Conservation (phyloP, 139 green algal genomes). For the Auxenochlorella protothecoides region DNA sequence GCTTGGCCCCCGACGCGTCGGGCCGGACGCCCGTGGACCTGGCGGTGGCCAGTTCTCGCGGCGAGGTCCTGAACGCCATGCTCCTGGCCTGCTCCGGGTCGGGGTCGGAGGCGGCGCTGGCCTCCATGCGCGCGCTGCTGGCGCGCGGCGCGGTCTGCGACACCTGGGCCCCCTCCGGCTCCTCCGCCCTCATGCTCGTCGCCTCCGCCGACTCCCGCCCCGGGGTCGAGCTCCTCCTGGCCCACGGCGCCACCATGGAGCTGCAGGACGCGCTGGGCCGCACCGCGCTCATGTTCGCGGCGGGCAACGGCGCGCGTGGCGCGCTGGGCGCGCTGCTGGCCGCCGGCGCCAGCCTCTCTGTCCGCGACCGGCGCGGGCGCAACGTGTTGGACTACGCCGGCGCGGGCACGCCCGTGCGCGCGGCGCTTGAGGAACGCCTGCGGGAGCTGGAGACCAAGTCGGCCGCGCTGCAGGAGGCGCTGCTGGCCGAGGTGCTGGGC, state of each 20-base stretch:
- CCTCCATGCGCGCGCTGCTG: constrained; percentile 45
- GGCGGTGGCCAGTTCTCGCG: constrained; percentile 33
- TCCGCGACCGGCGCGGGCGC: constrained; percentile 20
- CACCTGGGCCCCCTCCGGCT: constrained; percentile 41
- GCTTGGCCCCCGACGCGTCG: constrained; percentile 31
- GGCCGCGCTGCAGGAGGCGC: constrained; percentile 26
- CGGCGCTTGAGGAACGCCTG: constrained; percentile 24
- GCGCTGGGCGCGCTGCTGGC: constrained; percentile 31
- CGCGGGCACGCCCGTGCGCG: constrained; percentile 21
- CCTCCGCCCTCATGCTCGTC: constrained; percentile 60
- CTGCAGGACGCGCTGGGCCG: constrained; percentile 63
- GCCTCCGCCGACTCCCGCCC: constrained; percentile 37
- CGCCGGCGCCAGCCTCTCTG: constrained; percentile 16
- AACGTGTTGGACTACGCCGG: constrained; percentile 57
- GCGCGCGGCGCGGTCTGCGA: constrained; percentile 53
- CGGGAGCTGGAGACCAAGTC: constrained; percentile 18
- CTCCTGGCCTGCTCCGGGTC: constrained; percentile 55
- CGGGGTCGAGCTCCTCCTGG: constrained; percentile 50
- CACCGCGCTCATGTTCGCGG: constrained; percentile 74
- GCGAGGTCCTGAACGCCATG: constrained; percentile 64
- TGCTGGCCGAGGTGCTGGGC: constrained; percentile 36
- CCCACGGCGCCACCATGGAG: constrained; percentile 48
- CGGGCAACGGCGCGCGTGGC: constrained; percentile 37
- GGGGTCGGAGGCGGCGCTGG: constrained; percentile 7
- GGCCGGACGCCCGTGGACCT: constrained; percentile 45